phyloP scores from a whole-genome alignment of 179 eudicot species.

The Beta lomatogona region DNA sequence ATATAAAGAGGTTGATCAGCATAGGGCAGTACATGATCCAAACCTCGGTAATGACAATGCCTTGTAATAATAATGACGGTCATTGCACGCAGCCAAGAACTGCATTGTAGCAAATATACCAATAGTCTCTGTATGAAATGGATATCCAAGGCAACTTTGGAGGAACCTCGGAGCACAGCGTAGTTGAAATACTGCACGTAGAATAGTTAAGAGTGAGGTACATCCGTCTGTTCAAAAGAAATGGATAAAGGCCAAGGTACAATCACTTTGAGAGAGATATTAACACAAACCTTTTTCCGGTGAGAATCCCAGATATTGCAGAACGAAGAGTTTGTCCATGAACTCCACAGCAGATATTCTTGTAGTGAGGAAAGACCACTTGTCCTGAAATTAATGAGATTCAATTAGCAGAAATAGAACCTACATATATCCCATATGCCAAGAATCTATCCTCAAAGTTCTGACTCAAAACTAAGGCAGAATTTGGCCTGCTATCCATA shows the following conservation, averaged over 20 bases:
- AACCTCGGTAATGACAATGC: background rate
- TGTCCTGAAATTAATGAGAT: slow-evolving; percentile 55
- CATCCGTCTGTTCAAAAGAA: background rate
- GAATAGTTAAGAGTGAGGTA: background rate
- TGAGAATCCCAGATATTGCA: slow-evolving; percentile 70
- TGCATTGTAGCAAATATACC: slow-evolving; percentile 68
- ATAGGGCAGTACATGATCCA: background rate
- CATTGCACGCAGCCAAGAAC: slow-evolving; percentile 36
- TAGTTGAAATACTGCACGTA: slow-evolving; percentile 51
- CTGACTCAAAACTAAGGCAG: background rate
- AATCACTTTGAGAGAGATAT: background rate
- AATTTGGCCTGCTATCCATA: background rate
- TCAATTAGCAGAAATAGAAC: no score
- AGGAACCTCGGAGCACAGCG: slow-evolving; percentile 45
- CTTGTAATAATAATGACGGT: background rate
- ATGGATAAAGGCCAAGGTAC: background rate
- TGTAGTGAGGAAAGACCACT: slow-evolving; percentile 65
- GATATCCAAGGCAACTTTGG: slow-evolving; percentile 70
- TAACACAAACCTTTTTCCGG: slow-evolving; percentile 66
- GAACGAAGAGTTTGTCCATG: slow-evolving; percentile 50
- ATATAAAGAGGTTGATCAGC: background rate
- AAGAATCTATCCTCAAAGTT: background rate
- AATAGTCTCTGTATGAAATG: slow-evolving; percentile 70
- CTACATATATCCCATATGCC: background rate
- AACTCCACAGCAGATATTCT: slow-evolving; percentile 40